These are phyloP conservation scores for Paramecium primaurelia DNA, from an alignment of 73 alveolate genomes.

Conservation along the genomic window DNA sequence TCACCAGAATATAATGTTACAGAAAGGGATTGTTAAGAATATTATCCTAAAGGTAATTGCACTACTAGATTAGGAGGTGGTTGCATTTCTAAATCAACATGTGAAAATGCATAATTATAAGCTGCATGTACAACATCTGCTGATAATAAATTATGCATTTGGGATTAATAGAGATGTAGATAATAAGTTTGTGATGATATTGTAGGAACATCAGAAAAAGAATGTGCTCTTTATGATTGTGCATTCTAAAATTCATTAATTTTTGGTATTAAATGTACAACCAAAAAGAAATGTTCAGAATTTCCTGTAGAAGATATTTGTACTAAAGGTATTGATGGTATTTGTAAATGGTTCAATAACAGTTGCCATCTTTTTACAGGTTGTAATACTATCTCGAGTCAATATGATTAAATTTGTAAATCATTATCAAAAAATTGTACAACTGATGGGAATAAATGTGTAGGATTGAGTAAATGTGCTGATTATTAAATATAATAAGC, in stretches of 20 bases:
- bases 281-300: not conserved
- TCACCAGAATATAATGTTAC: not conserved
- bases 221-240: not conserved
- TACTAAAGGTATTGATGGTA: slow-evolving; percentile 2
- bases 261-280: not conserved
- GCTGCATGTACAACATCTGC: not conserved
- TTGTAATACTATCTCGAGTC: not conserved
- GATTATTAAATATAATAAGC: not conserved
- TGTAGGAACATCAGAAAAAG: not conserved
- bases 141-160: not conserved
- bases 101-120: not conserved
- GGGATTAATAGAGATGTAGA: not conserved
- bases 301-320: not conserved
- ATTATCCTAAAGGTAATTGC: not conserved
- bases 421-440: not conserved
- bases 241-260: not conserved
- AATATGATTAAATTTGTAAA: not conserved
- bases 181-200: not conserved
- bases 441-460: slow-evolving; percentile 22
- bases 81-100: not conserved
- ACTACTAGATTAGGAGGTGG: not conserved
- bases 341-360: not conserved
- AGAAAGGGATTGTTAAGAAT: not conserved
- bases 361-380: not conserved
- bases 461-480: not conserved